Conservation (phyloP, 108 stramenopile genomes). For the Cyclostephanos tholiformis region DNA sequence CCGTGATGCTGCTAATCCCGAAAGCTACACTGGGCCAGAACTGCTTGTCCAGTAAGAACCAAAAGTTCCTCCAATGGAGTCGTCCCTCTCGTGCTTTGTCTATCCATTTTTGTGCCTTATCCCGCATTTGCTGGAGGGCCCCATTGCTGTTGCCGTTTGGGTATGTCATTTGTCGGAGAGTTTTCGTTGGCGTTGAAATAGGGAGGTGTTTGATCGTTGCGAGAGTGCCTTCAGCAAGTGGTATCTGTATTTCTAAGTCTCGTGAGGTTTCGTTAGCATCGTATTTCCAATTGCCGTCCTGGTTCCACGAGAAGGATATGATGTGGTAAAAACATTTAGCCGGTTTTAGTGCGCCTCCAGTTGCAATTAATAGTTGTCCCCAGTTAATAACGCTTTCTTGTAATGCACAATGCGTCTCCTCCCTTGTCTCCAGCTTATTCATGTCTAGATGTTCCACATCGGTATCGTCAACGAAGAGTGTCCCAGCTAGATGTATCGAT, state of each 20-base stretch:
- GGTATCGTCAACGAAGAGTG: not conserved
- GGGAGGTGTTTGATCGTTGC: constrained; percentile 6
- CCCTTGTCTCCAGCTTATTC: not conserved
- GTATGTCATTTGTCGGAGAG: constrained; percentile 7
- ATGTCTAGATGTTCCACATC: not conserved
- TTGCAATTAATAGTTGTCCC: constrained; percentile 14
- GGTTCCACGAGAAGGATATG: constrained; percentile 8
- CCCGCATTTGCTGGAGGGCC: not conserved
- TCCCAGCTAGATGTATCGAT: not conserved
- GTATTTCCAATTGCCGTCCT: constrained; percentile 19
- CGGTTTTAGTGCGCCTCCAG: constrained; percentile 19
- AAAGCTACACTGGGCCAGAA: constrained; percentile 22
- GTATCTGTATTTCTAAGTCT: constrained; percentile 4
- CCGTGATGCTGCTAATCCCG: constrained; percentile 6
- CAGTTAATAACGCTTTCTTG: constrained; percentile 11
- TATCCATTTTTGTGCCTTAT: constrained; percentile 20
- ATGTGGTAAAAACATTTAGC: constrained; percentile 17
- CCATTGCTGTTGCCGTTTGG: not conserved
- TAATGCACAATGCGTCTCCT: not conserved
- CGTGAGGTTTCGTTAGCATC: not conserved
- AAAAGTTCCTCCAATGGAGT: constrained; percentile 4
- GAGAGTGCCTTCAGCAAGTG: constrained; percentile 6
- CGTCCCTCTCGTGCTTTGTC: not conserved
- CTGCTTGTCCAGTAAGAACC: constrained; percentile 4
- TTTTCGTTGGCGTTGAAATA: constrained; percentile 3